A percentile compares a stretch with the other conserved stretches of the same genome.
These are phyloP conservation scores for Kazachstania sp. DNA, from an alignment of 1,139 yeast species.

Conservation along the genomic window DNA sequence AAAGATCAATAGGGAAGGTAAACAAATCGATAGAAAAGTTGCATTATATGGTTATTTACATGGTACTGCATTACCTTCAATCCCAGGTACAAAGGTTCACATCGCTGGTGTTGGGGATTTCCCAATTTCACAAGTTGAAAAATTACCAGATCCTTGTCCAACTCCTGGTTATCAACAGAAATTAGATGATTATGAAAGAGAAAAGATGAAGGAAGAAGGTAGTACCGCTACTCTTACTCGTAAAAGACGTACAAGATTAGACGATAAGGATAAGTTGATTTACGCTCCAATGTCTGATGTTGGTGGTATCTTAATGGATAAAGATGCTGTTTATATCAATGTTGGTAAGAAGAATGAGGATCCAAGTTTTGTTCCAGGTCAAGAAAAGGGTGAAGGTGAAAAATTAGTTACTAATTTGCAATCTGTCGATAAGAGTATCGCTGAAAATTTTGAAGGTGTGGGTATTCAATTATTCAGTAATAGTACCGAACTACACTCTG, in stretches of 20 bases:
- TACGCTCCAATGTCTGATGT: slow-evolving; percentile 99
- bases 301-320: slow-evolving; percentile 94
- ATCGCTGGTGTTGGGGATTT: slow-evolving; percentile 95
- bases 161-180: slow-evolving; percentile 88
- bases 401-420: slow-evolving; percentile 75
- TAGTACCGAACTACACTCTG: slow-evolving; percentile 43
- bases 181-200: slow-evolving; percentile 70
- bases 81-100: slow-evolving; percentile 71
- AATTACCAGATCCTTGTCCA: slow-evolving; percentile 97
- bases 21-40: slow-evolving; percentile 78
- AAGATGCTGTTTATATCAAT: slow-evolving; percentile 94
- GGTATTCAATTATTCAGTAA: slow-evolving; percentile 67
- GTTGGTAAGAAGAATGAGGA: slow-evolving; percentile 50
- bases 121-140: slow-evolving; percentile 65
- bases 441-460: slow-evolving; percentile 55
- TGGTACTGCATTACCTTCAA: slow-evolving; percentile 74
- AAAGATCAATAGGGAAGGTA: slow-evolving; percentile 55
- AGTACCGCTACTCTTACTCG: slow-evolving; percentile 43
- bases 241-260: slow-evolving; percentile 80
- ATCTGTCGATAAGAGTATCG: slow-evolving; percentile 53
- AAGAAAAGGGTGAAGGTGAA: slow-evolving; percentile 74
- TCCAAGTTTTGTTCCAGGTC: slow-evolving; percentile 51
- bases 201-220: slow-evolving; percentile 41
- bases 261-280: slow-evolving; percentile 86
- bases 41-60: slow-evolving; percentile 92